phyloP scores from a whole-genome alignment of 1,139 yeast genomes.

The Candida mesenterica region DNA sequence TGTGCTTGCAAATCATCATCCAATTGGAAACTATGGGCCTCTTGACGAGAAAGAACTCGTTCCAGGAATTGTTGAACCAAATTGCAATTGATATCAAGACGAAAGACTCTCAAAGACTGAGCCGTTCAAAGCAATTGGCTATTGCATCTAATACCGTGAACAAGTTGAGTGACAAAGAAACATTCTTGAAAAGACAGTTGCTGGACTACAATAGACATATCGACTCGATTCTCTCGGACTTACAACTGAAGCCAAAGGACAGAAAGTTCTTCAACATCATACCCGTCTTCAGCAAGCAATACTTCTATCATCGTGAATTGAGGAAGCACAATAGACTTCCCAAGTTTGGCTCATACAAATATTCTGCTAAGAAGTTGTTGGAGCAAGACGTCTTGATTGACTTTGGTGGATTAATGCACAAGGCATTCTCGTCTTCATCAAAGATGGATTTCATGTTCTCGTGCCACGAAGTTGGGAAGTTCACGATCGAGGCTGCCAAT shows the following conservation, averaged over 20 bases:
- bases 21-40: constrained; percentile 72
- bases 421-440: constrained; percentile 48
- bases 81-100: constrained; percentile 83
- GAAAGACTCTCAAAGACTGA: constrained; percentile 66
- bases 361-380: constrained; percentile 69
- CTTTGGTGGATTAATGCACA: constrained; percentile 48
- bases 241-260: constrained; percentile 58
- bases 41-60: constrained; percentile 65
- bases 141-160: constrained; percentile 59
- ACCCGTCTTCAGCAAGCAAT: constrained; percentile 74
- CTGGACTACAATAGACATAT: constrained; percentile 68
- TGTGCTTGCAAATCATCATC: constrained; percentile 71
- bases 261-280: constrained; percentile 50
- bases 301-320: constrained; percentile 72
- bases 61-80: constrained; percentile 77
- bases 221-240: constrained; percentile 59
- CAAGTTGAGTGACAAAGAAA: constrained; percentile 61
- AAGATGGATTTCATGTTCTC: constrained; percentile 74
- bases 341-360: constrained; percentile 80
- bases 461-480: constrained; percentile 71
- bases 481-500: constrained; percentile 62
- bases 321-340: constrained; percentile 68
- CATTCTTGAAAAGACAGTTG: constrained; percentile 58
- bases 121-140: constrained; percentile 60
- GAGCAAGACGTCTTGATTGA: constrained; percentile 71